These are phyloP conservation scores for Candida broadrunensis DNA, from an alignment of 805 yeast species.

Conservation along the genomic window DNA sequence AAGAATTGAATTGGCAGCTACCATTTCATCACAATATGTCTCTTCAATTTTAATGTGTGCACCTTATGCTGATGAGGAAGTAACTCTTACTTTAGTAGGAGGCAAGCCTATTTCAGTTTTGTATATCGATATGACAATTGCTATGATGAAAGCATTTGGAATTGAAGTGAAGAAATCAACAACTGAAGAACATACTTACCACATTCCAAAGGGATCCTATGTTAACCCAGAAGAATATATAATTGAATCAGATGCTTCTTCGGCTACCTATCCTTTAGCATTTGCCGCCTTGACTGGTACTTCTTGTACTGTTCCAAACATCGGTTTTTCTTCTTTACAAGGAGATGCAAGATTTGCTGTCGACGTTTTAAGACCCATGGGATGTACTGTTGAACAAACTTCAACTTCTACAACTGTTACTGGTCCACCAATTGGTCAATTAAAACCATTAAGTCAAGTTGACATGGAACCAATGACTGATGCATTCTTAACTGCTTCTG, in stretches of 20 bases:
- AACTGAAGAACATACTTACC: constrained; percentile 79
- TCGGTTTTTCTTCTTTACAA: constrained; percentile 87
- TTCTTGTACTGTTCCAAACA: constrained; percentile 88
- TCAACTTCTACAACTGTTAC: constrained; percentile 85
- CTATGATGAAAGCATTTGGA: constrained; percentile 92
- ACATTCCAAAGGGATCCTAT: constrained; percentile 82
- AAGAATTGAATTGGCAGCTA: constrained; percentile 87
- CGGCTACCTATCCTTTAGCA: constrained; percentile 97
- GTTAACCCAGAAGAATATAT: constrained; percentile 80
- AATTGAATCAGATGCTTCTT: constrained; percentile 94
- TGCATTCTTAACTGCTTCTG: constrained; percentile 95
- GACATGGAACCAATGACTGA: constrained; percentile 99
- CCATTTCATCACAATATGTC: constrained; percentile 95
- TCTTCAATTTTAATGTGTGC: constrained; percentile 97
- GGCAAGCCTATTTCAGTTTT: constrained; percentile 96
- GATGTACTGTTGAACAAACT: constrained; percentile 83
- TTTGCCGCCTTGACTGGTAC: constrained; percentile 96
- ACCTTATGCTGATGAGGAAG: constrained; percentile 88
- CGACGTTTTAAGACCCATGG: constrained; percentile 93
- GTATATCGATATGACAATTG: constrained; percentile 95
- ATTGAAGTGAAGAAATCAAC: constrained; percentile 66
- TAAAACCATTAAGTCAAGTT: constrained; percentile 68
- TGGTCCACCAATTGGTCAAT: constrained; percentile 73
- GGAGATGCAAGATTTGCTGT: constrained; percentile 97
- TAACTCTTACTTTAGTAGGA: constrained; percentile 84